Evolutionary conservation across 805 yeast genomes (phyloP).

Genomic region (Ogataea sp.): DNA sequence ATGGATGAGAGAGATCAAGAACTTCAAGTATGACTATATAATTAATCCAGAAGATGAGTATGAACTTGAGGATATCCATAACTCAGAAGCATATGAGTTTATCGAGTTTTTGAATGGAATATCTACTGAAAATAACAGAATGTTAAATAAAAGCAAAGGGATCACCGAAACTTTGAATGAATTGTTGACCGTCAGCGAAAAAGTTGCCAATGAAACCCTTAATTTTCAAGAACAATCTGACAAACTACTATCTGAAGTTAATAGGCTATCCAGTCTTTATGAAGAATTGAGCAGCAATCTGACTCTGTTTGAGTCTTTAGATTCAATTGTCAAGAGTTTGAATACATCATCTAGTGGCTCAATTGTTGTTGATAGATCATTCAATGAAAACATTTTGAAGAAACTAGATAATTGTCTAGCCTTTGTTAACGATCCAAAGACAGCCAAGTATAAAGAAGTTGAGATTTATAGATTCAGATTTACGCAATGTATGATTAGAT

Average conservation of each 20-base stretch:
- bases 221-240: conserved; percentile 56
- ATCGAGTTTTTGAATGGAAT: conserved; percentile 24
- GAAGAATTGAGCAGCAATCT: conserved; percentile 41
- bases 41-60: conserved; percentile 32
- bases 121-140: conserved; percentile 20
- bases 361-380: conserved; percentile 53
- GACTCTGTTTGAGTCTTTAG: conserved; percentile 60
- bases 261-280: conserved; percentile 32
- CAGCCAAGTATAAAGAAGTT: conserved; percentile 51
- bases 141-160: conserved; percentile 36
- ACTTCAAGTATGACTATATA: conserved; percentile 34
- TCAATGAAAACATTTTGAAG: conserved; percentile 39
- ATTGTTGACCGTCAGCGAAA: conserved; percentile 43
- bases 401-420: conserved; percentile 60
- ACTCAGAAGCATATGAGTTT: conserved; percentile 28
- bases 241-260: conserved; percentile 38
- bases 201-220: conserved; percentile 52
- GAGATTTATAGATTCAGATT: conserved; percentile 65
- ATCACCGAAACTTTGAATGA: conserved; percentile 38
- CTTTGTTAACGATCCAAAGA: conserved; percentile 47
- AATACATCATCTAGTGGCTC: conserved; percentile 59
- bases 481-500: conserved; percentile 76
- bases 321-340: conserved; percentile 57
- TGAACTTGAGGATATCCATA: conserved; percentile 29
- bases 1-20: conserved; percentile 28